Conservation (phyloP, 2,329 filamentous ascomycete genomes). For the Lecanicillium sp. region DNA sequence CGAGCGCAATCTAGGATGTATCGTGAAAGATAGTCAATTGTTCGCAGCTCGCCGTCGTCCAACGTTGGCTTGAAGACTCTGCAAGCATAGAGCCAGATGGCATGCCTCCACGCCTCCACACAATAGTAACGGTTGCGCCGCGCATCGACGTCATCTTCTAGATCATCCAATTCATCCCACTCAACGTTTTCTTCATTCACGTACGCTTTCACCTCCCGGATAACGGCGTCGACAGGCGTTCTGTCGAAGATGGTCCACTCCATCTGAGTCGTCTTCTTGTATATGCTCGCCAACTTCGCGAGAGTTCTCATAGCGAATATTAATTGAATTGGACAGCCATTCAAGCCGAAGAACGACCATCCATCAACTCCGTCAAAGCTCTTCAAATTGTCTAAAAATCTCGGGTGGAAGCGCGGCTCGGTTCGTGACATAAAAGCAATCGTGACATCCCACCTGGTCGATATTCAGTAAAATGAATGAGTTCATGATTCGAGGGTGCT, state of each 20-base stretch:
- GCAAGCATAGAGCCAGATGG: slow-evolving; percentile 23
- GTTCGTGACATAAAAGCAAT: slow-evolving; percentile 16
- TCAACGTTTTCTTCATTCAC: slow-evolving; percentile 11
- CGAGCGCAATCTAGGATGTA: slow-evolving; percentile 21
- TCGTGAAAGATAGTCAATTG: slow-evolving; percentile 16
- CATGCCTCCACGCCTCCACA: slow-evolving; percentile 25
- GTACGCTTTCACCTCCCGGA: slow-evolving; percentile 10
- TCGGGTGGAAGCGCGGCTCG: slow-evolving; percentile 16
- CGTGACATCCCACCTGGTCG: slow-evolving; percentile 23
- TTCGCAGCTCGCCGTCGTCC: slow-evolving; percentile 7
- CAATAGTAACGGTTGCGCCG: slow-evolving; percentile 20
- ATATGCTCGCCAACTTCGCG: slow-evolving; percentile 20
- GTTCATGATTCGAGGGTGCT: neutral
- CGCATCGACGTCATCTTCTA: neutral
- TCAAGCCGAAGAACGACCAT: slow-evolving; percentile 23
- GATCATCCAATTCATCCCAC: neutral
- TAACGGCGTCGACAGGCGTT: slow-evolving; percentile 14
- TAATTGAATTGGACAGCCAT: slow-evolving; percentile 22
- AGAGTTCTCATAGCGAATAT: slow-evolving; percentile 20
- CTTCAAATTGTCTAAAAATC: neutral
- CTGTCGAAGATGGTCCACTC: slow-evolving; percentile 21
- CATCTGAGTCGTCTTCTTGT: slow-evolving; percentile 19
- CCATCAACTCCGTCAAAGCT: slow-evolving; percentile 12
- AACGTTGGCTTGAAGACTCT: slow-evolving; percentile 19
- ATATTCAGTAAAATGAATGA: neutral